These are phyloP conservation scores for Pseudocercospora pini-densiflorae DNA, from an alignment of 2,329 filamentous ascomycete genomes.

Conservation along the genomic window DNA sequence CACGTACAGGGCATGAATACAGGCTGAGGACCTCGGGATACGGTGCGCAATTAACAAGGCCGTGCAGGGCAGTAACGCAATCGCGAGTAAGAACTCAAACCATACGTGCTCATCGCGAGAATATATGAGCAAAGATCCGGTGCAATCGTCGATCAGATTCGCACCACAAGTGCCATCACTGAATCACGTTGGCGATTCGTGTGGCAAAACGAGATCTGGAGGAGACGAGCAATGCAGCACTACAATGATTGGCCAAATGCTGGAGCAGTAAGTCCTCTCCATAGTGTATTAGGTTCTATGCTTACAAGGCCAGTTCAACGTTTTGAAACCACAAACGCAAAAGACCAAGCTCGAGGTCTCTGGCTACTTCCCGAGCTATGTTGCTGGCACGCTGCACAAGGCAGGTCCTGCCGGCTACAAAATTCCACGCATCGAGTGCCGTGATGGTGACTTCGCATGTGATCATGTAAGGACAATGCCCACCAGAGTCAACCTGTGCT, in stretches of 20 bases:
- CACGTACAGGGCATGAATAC: neutral
- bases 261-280: neutral
- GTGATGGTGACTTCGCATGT: constrained; percentile 62
- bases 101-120: neutral
- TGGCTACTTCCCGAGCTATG: constrained; percentile 72
- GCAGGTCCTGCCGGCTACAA: constrained; percentile 72
- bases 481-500: neutral
- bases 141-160: neutral
- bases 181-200: neutral
- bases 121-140: neutral
- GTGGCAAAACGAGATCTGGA: neutral
- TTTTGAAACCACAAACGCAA: neutral
- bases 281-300: neutral
- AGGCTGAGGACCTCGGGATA: neutral
- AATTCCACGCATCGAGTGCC: constrained; percentile 58
- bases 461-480: constrained; percentile 54
- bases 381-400: constrained; percentile 72
- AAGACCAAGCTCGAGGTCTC: constrained; percentile 62
- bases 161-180: neutral
- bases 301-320: constrained; percentile 12
- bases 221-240: constrained; percentile 7
- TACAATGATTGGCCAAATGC: constrained; percentile 20
- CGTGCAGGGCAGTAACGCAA: neutral
- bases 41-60: neutral
- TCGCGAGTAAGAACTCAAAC: neutral